A percentile compares a stretch with the other conserved stretches of the same genome.
Evolutionary conservation across 139 green algal species (phyloP).

Genomic region (Chlorella sp.): DNA sequence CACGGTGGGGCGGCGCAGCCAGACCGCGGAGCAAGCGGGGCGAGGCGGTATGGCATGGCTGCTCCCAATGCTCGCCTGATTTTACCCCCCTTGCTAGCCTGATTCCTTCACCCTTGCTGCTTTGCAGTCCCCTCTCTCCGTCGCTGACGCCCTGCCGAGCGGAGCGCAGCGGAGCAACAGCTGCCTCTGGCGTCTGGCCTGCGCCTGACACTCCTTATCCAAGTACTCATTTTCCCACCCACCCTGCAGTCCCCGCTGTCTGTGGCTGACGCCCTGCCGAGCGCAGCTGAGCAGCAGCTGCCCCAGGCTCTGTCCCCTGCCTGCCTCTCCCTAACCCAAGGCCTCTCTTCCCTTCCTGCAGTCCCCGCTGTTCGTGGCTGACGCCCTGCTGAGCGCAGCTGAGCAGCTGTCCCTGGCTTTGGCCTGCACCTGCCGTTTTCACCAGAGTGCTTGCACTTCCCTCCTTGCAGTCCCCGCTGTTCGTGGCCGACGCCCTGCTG

Average conservation of each 20-base stretch:
- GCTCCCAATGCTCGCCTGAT: background rate
- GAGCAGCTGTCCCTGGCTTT: background rate
- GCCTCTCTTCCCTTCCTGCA: constrained; percentile 30
- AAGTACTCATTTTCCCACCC: background rate
- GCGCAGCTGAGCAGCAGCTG: constrained; percentile 69
- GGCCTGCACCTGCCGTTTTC: background rate
- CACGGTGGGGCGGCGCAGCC: background rate
- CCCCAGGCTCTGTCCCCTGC: constrained; percentile 46
- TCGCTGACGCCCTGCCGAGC: constrained; percentile 74
- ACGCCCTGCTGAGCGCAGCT: constrained; percentile 70
- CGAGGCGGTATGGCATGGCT: background rate
- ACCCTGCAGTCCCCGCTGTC: constrained; percentile 85
- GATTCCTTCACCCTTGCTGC: background rate
- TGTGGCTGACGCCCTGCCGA: constrained; percentile 86
- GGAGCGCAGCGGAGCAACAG: constrained; percentile 61
- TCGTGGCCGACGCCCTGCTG: constrained; percentile 86
- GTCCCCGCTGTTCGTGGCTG: constrained; percentile 90
- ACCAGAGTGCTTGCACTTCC: background rate
- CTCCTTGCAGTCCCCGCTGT: constrained; percentile 83
- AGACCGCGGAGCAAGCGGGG: background rate
- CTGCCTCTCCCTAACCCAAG: background rate
- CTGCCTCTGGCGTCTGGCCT: background rate
- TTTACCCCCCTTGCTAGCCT: background rate
- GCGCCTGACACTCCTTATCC: background rate
- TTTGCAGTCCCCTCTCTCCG: constrained; percentile 84